phyloP scores from a whole-genome alignment of 1,284 basidiomycete species.

The Malassezia psittaci region DNA sequence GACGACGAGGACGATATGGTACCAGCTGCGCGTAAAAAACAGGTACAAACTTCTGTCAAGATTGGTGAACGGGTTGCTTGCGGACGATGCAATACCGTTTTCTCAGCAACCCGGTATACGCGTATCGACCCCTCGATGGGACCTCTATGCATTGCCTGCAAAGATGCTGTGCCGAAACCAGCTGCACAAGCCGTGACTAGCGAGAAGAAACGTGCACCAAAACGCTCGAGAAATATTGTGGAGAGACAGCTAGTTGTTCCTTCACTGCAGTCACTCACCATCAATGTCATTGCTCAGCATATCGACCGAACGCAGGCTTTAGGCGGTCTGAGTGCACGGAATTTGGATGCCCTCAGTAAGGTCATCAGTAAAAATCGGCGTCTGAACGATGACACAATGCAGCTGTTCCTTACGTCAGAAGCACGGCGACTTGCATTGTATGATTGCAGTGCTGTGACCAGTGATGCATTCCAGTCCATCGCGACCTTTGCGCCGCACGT shows the following conservation, averaged over 20 bases:
- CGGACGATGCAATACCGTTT: slow-evolving; percentile 68
- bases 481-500: slow-evolving; percentile 34
- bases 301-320: slow-evolving; percentile 84
- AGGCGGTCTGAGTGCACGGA: slow-evolving; percentile 64
- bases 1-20: slow-evolving; percentile 58
- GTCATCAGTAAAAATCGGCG: slow-evolving; percentile 69
- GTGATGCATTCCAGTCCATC: slow-evolving; percentile 30
- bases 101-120: slow-evolving; percentile 67
- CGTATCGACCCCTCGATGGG: slow-evolving; percentile 7
- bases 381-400: slow-evolving; percentile 63
- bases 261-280: slow-evolving; percentile 65
- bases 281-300: slow-evolving; percentile 67
- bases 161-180: slow-evolving; percentile 4
- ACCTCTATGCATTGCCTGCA: slow-evolving; percentile 6
- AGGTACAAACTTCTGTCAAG: slow-evolving; percentile 46
- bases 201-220: slow-evolving; percentile 10
- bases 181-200: background rate
- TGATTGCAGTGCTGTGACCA: slow-evolving; percentile 61
- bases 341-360: slow-evolving; percentile 39
- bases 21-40: slow-evolving; percentile 49
- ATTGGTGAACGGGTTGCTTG: slow-evolving; percentile 69
- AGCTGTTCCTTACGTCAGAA: slow-evolving; percentile 68
- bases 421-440: slow-evolving; percentile 67
- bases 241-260: slow-evolving; percentile 54
- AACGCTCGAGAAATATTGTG: slow-evolving; percentile 34